Conservation (phyloP, 805 yeast genomes). For the Kluyveromyces siamensis region DNA sequence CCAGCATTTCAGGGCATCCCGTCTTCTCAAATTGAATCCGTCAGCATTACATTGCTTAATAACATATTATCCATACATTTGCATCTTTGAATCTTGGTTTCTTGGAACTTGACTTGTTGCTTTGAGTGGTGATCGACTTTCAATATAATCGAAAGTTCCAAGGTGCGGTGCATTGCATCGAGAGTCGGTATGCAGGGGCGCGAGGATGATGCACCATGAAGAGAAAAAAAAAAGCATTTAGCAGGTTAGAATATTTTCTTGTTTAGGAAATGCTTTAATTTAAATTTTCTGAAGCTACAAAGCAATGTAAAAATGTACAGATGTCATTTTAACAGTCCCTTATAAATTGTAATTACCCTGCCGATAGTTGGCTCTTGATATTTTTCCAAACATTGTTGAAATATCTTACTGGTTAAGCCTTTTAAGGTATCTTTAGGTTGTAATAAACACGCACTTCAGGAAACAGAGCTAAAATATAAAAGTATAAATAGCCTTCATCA, state of each 20-base stretch:
- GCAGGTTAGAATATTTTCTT: not conserved
- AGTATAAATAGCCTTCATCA: too few relatives aligned
- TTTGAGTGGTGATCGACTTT: not conserved
- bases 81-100: conserved; percentile 34
- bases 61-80: conserved; percentile 31
- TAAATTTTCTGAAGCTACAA: too few relatives aligned
- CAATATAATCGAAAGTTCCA: not conserved
- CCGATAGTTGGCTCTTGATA: not conserved
- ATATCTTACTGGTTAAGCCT: not conserved
- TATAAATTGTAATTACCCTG: not conserved
- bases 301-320: not conserved
- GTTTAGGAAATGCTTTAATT: not conserved
- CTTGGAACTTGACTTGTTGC: conserved; percentile 3
- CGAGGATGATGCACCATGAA: not conserved
- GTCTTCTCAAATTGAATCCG: not conserved
- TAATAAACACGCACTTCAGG: not conserved
- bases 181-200: not conserved
- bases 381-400: not conserved
- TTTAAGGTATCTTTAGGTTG: not conserved
- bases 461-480: too few relatives aligned
- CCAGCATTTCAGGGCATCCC: not conserved
- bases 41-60: not conserved
- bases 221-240: not conserved
- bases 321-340: not conserved
- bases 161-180: not conserved